Evolutionary conservation across 768 basidiomycete species (phyloP), one percentile per base, ranked within the genome.

Genomic region (Mycena sanguinolenta): DNA sequence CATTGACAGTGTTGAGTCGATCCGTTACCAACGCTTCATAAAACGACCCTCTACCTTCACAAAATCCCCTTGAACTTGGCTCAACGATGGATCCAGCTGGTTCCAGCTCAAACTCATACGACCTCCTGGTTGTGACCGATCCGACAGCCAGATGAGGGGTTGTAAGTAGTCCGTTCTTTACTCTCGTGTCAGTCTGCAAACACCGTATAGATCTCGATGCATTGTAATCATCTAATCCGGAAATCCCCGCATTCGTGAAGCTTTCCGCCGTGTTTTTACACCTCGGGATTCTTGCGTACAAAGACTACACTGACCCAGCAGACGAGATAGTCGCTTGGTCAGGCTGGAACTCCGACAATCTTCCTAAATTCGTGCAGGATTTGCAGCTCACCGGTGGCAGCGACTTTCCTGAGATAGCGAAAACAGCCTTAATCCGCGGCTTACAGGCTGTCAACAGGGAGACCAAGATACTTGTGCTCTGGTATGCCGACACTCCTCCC

Each of bases 381-480:
- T 62, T 79, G 5, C 4, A 25, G 7, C 65, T 73, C 9, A 52
- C 68, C 0, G 77, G 78, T 23, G 78, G 78, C 36, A 74, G 75
- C n/a, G 77, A 79, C 69, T 76, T 60, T 25, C 78, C 78, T 6
- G 78, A 77, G 54, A 77, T 77, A 17, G 77, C 77, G 32, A 77
- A 79, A 42, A 77, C 75, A 6, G 78, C 76, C 7, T 61, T 79
- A 38, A 75, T 77, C 58, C 73, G 72, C 23, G 74, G 65, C n/a
- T 39, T 79, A 64, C 71, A 77, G 61, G 72, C 67, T 1, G 74
- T 69, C 38, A 64, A 79, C 42, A 73, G 75, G 23, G 57, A 75
- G 4, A 63, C 67, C 34, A 61, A 71, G 46, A 79, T 76, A 0
- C 72, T 79, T 2, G 69, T 77, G n/a, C 53, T 79, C 27, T 77